Conservation (phyloP, 2,329 filamentous ascomycete species). For the Fusarium pseudoanthophilum region DNA sequence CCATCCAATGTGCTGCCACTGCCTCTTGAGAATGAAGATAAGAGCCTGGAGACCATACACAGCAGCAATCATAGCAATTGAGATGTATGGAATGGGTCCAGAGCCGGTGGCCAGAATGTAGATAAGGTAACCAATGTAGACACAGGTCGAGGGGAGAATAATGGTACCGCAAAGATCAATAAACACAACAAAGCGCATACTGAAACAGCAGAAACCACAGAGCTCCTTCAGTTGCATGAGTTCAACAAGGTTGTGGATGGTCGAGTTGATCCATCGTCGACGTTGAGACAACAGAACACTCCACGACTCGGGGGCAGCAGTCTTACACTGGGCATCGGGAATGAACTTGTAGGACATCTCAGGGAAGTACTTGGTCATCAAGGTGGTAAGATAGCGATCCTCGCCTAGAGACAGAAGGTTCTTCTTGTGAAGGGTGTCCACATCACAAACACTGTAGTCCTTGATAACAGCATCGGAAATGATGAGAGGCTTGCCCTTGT, state of each 20-base stretch:
- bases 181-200: conserved; percentile 96
- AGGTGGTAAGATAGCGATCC: conserved; percentile 94
- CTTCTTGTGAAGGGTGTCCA: conserved; percentile 97
- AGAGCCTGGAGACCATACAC: conserved; percentile 96
- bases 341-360: conserved; percentile 97
- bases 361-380: conserved; percentile 99
- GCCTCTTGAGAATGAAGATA: conserved; percentile 95
- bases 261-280: conserved; percentile 99
- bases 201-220: conserved; percentile 99
- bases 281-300: conserved; percentile 95
- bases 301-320: conserved; percentile 94
- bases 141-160: conserved; percentile 88
- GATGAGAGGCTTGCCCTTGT: conserved; percentile 93
- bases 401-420: conserved; percentile 93
- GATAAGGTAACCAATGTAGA: conserved; percentile 88
- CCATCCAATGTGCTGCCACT: conserved; percentile 99
- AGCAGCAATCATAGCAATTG: conserved; percentile 86
- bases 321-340: conserved; percentile 90
- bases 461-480: conserved; percentile 88
- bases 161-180: conserved; percentile 94
- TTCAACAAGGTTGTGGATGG: conserved; percentile 94
- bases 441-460: conserved; percentile 88
- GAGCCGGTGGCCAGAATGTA: conserved; percentile 76
- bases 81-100: conserved; percentile 86
- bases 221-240: conserved; percentile 91